phyloP scores from a whole-genome alignment of 257 asterid genomes.

The Fraxinus cuspidata region DNA sequence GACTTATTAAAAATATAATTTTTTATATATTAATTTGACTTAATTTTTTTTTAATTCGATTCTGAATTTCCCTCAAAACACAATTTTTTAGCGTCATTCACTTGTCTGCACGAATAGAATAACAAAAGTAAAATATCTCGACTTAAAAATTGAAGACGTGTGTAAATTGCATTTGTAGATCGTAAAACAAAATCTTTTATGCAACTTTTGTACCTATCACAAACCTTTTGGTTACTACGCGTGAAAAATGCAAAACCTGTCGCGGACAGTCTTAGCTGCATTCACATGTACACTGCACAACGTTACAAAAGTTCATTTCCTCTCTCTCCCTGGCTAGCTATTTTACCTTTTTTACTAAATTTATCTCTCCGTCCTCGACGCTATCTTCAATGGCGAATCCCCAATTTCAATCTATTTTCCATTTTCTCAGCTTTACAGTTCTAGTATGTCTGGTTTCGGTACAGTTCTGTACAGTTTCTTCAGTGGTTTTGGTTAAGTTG shows the following conservation, averaged over 20 bases:
- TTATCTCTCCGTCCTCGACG: slow-evolving; percentile 23
- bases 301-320: slow-evolving; percentile 30
- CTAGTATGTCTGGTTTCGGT: slow-evolving; percentile 33
- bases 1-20: no score
- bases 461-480: slow-evolving; percentile 34
- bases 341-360: not conserved
- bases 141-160: no score
- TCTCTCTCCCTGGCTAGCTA: slow-evolving; percentile 19
- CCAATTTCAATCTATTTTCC: slow-evolving; percentile 19
- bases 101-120: no score
- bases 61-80: no score
- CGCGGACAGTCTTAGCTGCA: slow-evolving; percentile 35
- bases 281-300: slow-evolving; percentile 50
- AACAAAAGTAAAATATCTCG: no score
- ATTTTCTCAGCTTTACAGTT: slow-evolving; percentile 25
- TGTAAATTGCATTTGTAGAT: not conserved
- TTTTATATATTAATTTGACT: no score
- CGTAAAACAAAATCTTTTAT: not conserved
- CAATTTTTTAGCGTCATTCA: no score
- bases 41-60: no score
- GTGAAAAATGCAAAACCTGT: slow-evolving; percentile 14
- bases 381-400: slow-evolving; percentile 47
- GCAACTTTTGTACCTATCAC: not conserved
- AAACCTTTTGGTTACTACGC: not conserved
- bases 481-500: slow-evolving; percentile 46